Conservation (phyloP, 345 rosid species). For the Eucalyptus sp. region DNA sequence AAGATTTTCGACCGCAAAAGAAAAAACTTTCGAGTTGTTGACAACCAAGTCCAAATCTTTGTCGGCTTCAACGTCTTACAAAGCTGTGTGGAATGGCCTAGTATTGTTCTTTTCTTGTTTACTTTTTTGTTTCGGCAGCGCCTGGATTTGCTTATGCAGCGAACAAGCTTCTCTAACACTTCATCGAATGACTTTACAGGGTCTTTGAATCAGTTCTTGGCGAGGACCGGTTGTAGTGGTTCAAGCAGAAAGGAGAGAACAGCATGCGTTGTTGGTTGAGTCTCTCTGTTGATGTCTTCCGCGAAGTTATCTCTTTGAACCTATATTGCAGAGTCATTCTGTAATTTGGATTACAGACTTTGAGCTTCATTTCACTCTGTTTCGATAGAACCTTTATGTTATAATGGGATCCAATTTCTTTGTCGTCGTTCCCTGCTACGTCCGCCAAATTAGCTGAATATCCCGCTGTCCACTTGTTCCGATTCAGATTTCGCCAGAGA, state of each 20-base stretch:
- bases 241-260: slow-evolving; percentile 1
- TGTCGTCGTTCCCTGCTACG: slow-evolving; percentile 3
- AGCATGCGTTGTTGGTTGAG: slow-evolving; percentile 73
- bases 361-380: neutral
- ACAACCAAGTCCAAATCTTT: neutral
- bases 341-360: slow-evolving; percentile 10
- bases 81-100: neutral
- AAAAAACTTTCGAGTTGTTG: neutral
- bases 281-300: slow-evolving; percentile 37
- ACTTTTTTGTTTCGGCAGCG: neutral
- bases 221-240: neutral
- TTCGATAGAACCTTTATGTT: neutral
- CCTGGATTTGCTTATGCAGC: neutral
- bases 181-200: neutral
- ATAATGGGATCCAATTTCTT: slow-evolving; percentile 39
- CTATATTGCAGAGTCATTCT: slow-evolving; percentile 86
- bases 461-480: neutral
- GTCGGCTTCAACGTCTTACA: neutral
- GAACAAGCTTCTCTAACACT: neutral
- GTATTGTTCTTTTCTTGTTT: neutral
- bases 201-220: neutral
- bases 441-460: slow-evolving; percentile 27
- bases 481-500: neutral
- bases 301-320: slow-evolving; percentile 51
- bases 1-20: neutral